Evolutionary conservation across 371 early-diverging fungal genomes (phyloP), one percentile per base, ranked within the genome.

Genomic region (Choanephora cucurbitarum): DNA sequence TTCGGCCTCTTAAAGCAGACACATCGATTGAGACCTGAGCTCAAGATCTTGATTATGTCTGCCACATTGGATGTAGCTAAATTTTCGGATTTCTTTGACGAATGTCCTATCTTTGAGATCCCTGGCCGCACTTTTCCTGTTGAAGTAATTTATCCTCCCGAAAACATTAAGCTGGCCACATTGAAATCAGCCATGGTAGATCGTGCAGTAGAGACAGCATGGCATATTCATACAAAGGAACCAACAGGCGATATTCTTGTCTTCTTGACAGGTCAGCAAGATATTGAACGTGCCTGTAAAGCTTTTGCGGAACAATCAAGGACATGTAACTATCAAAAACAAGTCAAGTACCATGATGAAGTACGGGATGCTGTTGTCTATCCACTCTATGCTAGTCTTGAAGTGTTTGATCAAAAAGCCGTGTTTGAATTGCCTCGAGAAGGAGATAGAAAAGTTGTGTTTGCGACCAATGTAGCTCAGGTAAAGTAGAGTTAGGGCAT

Each of bases 391-490:
- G 90, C 97, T 19, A 91, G 88, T 58, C 77, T 98, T 55, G 98
- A 95, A 32, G 83, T 92, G 0, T 87, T 90, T 45, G 85, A 92
- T 52, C 97, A 96, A 77, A 83, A 84, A 55, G 89, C 93, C 44
- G 95, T 97, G 28, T 98, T 98, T 80, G 94, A 93, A 50, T 87
- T 87, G 4, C 84, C 97, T 0, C 91, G 89, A 17, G 77, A 79
- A 13, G 85, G 86, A 1, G 84, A 84, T 0, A 81, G 98, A 32
- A 99, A 99, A 60, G 87, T 99, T 32, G 96, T 99, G 13, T 84
- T 99, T 66, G 93, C 99, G 3, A 99, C 99, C 34, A 99, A 99
- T 70, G 99, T 99, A 69, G 99, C 99, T 33, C 99, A 99, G 80
- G 98, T 97, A 44, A 87, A 87, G 18, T 48, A 93, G 90, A 7